Percentiles rank a stretch among this genome's conserved stretches.
phyloP scores from a whole-genome alignment of 2,329 filamentous ascomycete genomes.

The Trichoderma polysporum region DNA sequence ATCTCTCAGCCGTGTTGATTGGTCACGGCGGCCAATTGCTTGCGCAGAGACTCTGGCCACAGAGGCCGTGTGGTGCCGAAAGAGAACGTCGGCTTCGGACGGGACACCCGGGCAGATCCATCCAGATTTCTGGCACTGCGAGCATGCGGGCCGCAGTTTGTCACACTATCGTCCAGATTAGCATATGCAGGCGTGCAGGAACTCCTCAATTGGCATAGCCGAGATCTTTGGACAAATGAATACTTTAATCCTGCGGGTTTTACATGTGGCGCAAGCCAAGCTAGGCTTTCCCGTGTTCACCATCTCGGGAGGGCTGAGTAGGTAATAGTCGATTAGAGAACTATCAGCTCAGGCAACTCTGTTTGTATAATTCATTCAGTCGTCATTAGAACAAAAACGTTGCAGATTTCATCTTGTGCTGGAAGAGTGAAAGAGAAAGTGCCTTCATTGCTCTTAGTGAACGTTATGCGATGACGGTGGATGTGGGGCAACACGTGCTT shows the following conservation, averaged over 20 bases:
- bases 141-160: slow-evolving; percentile 22
- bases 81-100: slow-evolving; percentile 10
- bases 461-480: no score
- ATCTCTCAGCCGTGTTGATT: no score
- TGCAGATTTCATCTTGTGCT: not conserved
- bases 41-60: not conserved
- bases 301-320: not conserved
- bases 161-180: slow-evolving; percentile 24
- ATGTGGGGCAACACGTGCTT: no score
- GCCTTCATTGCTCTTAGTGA: no score
- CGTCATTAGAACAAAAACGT: not conserved
- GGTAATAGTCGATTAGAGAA: not conserved
- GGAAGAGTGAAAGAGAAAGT: no score
- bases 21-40: not conserved
- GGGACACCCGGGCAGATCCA: slow-evolving; percentile 25
- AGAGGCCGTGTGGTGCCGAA: slow-evolving; percentile 20
- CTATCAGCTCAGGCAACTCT: not conserved
- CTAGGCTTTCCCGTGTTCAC: slow-evolving; percentile 24
- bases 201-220: no score
- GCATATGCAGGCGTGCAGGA: not conserved
- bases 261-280: slow-evolving; percentile 25
- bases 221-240: not conserved
- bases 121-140: slow-evolving; percentile 23
- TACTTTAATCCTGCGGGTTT: slow-evolving; percentile 27
- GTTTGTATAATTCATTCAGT: not conserved